Evolutionary conservation across 345 rosid genomes (phyloP).

Genomic region (Lepidium sativum): DNA sequence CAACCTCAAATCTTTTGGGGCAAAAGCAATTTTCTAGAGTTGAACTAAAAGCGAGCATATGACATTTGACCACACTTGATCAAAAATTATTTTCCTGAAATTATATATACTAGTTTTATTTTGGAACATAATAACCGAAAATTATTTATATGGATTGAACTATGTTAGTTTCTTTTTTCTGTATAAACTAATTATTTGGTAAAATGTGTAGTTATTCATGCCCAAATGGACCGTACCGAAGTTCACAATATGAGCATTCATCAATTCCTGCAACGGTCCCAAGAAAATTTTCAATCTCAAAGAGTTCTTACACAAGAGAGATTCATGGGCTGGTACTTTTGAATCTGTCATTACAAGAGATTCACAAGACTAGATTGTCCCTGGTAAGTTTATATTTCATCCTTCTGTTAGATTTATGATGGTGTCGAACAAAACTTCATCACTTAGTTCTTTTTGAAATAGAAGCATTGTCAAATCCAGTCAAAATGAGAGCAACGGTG

Average conservation of each 20-base stretch:
- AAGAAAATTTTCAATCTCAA: constrained; percentile 44
- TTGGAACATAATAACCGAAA: too few relatives aligned
- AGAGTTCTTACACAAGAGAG: constrained; percentile 43
- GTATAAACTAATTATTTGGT: too few relatives aligned
- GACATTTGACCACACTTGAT: too few relatives aligned
- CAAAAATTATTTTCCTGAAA: too few relatives aligned
- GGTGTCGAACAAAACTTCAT: background rate
- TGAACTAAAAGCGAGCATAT: too few relatives aligned
- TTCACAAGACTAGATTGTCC: constrained; percentile 41
- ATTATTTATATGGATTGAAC: too few relatives aligned
- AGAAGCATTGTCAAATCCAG: constrained; percentile 46
- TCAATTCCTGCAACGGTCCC: constrained; percentile 51
- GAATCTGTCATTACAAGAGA: constrained; percentile 34
- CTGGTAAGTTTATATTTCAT: constrained; percentile 18
- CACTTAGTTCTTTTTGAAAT: background rate
- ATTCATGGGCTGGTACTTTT: constrained; percentile 57
- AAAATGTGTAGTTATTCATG: constrained; percentile 36
- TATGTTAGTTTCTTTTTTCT: too few relatives aligned
- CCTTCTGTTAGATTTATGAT: background rate
- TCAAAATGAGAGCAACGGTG: constrained; percentile 26
- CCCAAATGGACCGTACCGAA: constrained; percentile 39
- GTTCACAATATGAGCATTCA: constrained; percentile 50
- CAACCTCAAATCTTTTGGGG: too few relatives aligned
- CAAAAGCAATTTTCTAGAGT: too few relatives aligned
- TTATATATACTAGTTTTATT: too few relatives aligned